Base-by-base conservation (phyloP, 257 asterid species). In the Ehretia macrophylla region DNA sequence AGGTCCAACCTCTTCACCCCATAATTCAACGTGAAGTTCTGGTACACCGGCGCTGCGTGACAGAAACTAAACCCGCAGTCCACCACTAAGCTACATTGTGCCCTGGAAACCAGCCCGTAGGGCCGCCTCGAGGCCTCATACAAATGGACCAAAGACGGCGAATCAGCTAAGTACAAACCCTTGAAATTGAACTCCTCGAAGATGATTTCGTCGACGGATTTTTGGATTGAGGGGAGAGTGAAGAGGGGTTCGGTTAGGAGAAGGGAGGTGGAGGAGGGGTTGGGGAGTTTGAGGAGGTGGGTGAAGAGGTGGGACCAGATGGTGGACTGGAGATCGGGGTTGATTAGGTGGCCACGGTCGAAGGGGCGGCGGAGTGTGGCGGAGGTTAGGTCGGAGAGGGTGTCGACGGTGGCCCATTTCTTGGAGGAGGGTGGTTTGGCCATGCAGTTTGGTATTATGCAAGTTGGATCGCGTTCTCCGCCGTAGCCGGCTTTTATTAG, bases 321-420 rank as follows among this genome's bases (percentile, higher is more conserved):
- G 44, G 94, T 73, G 39, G 99, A 83, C 60, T 93, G 97, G 65
- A 93, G 97, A 32, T 88, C 96, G 21, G 96, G 94, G 64, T 93
- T 88, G 60, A 90, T 85, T 40, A 92, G 82, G 70, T 93, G 63
- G 66, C 96, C 97, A 49, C 95, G 96, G 85, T 88, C 97, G 73
- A 81, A 69, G 19, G 99, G 99, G 59, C 99, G 96, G 79, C 97
- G 95, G 70, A 85, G 71, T 39, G 97, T 83, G 83, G 96, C 96
- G 70, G 99, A 89, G 56, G 99, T 93, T 17, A 93, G 91, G 86
- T 93, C 99, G 48, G 81, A 84, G 73, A 92, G 94, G 46, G 84
- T 95, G 74, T 89, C 87, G 27, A 85, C 89, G 12, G 84, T 35
- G 19, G 88, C 87, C 91, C 89, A 84, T 73, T 93, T 92, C 68